phyloP scores from a whole-genome alignment of 176 grass and related monocot genomes.

The Lolium multiflorum region DNA sequence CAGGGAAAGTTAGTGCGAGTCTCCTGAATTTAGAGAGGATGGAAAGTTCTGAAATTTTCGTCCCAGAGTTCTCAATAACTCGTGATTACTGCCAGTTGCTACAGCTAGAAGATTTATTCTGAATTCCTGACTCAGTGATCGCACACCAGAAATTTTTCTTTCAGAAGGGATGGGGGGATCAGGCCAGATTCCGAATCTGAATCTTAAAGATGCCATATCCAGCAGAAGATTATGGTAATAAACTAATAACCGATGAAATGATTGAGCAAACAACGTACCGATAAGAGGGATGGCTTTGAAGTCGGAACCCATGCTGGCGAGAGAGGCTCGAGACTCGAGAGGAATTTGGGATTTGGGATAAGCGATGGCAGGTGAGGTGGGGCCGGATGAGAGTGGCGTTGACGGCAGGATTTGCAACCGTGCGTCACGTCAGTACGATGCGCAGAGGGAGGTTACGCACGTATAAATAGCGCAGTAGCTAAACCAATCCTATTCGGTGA shows the following conservation, averaged over 20 bases:
- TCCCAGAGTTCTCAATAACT: not conserved
- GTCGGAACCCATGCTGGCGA: conserved; percentile 61
- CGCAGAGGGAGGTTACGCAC: not conserved
- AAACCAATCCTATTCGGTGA: no score
- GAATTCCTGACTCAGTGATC: not conserved
- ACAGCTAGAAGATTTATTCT: not conserved
- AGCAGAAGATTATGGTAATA: not conserved
- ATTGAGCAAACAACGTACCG: conserved; percentile 42
- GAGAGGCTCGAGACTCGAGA: not conserved
- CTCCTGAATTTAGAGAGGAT: not conserved
- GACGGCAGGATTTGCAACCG: conserved; percentile 2
- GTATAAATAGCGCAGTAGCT: no score
- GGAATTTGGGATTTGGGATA: conserved; percentile 11
- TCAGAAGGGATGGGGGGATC: not conserved
- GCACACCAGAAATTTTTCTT: not conserved
- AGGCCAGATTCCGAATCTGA: conserved; percentile 27
- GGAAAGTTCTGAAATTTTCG: not conserved
- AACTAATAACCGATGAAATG: not conserved
- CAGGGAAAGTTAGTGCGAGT: not conserved
- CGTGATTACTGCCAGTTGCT: not conserved
- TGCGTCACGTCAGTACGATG: not conserved
- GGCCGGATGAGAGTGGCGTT: not conserved
- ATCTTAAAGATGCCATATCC: not conserved
- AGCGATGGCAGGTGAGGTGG: not conserved
- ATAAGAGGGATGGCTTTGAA: conserved; percentile 83